These are phyloP conservation scores for Ophiostoma sp. DNA, from an alignment of 2,329 filamentous ascomycete genomes.

Conservation along the genomic window DNA sequence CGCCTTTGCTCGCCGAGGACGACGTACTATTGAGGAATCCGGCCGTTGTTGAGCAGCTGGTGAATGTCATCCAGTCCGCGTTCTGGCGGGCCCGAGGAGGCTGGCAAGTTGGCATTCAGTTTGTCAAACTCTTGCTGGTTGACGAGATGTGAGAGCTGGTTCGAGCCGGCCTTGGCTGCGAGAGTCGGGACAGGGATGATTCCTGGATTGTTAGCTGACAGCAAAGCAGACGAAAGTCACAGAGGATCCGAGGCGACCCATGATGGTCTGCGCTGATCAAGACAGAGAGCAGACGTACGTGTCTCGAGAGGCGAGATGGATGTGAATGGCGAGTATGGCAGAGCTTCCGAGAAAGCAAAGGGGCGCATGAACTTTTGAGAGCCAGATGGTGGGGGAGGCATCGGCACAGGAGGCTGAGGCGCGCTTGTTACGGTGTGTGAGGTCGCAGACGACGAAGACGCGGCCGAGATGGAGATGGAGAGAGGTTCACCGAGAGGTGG, in stretches of 20 bases:
- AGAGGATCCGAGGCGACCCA: background rate
- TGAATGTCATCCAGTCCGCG: slow-evolving; percentile 69
- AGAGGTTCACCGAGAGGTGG: slow-evolving; percentile 20
- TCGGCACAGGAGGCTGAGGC: slow-evolving; percentile 19
- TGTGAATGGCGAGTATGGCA: slow-evolving; percentile 77
- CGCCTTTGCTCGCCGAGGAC: background rate
- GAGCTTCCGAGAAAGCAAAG: slow-evolving; percentile 65
- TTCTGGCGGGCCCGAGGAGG: slow-evolving; percentile 37
- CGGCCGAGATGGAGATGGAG: slow-evolving; percentile 21
- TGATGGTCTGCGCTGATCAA: too few species aligned
- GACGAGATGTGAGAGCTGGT: slow-evolving; percentile 48
- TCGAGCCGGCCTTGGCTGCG: slow-evolving; percentile 50
- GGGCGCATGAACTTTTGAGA: slow-evolving; percentile 37
- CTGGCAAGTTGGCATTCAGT: slow-evolving; percentile 62
- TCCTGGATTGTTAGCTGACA: slow-evolving; percentile 39
- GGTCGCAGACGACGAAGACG: slow-evolving; percentile 19
- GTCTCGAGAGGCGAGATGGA: slow-evolving; percentile 74
- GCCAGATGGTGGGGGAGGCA: slow-evolving; percentile 21
- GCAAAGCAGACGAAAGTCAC: slow-evolving; percentile 17
- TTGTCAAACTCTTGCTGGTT: slow-evolving; percentile 54
- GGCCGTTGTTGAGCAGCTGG: slow-evolving; percentile 60
- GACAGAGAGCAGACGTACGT: slow-evolving; percentile 45
- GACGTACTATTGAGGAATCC: slow-evolving; percentile 63
- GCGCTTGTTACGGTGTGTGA: slow-evolving; percentile 17
- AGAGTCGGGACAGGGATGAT: slow-evolving; percentile 62